Conservation (phyloP, 345 rosid species). For the Gossypium turneri region DNA sequence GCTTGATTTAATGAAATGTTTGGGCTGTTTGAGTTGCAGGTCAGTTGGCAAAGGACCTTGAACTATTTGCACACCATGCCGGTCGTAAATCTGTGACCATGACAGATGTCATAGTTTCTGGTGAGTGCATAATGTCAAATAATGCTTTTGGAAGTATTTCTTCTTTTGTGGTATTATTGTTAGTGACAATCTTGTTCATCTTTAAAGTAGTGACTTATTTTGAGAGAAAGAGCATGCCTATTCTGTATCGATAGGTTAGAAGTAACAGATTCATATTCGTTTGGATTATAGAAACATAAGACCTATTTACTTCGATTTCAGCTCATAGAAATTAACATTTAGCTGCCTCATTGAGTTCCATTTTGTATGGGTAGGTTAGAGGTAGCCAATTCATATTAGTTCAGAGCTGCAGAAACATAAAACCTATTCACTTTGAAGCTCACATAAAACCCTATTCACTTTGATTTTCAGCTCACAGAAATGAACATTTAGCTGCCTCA, state of each 20-base stretch:
- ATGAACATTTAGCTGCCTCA: not conserved
- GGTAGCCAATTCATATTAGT: not conserved
- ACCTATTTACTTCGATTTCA: not conserved
- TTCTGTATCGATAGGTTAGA: not conserved
- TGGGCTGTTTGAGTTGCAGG: conserved; percentile 41
- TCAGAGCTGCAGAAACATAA: conserved; percentile 41
- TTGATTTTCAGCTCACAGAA: not conserved
- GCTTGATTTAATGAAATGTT: conserved; percentile 12
- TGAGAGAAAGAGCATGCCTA: not conserved
- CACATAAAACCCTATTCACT: not conserved
- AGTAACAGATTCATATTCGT: not conserved
- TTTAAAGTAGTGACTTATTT: not conserved
- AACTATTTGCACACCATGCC: conserved; percentile 84
- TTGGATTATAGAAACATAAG: not conserved
- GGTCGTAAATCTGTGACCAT: conserved; percentile 79
- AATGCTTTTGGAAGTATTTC: not conserved
- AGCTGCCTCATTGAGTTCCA: conserved; percentile 39
- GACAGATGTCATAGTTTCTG: conserved; percentile 81
- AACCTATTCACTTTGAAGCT: not conserved
- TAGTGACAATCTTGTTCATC: not conserved
- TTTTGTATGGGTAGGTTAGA: not conserved
- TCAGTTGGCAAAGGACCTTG: conserved; percentile 70
- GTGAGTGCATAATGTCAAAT: conserved; percentile 32
- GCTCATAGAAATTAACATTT: not conserved
- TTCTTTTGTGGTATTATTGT: not conserved